Evolutionary conservation across 768 basidiomycete genomes (phyloP).

Genomic region (Cystoderma amianthinum): DNA sequence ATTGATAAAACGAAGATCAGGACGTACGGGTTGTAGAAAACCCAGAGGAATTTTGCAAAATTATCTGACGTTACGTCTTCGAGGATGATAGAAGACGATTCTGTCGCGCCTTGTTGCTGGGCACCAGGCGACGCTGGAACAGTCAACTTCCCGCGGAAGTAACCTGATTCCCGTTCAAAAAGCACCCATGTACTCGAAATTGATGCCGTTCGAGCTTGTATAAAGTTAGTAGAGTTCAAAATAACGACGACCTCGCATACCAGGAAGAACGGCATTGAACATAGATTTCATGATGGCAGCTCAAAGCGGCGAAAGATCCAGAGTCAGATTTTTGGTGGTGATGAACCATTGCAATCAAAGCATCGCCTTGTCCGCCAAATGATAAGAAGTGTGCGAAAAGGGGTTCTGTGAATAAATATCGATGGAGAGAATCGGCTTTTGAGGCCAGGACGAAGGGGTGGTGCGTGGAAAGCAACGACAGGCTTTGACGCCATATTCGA

Average conservation of each 20-base stretch:
- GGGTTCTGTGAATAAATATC: conserved; percentile 23
- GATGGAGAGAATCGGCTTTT: conserved; percentile 18
- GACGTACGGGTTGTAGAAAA: conserved; percentile 52
- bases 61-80: conserved; percentile 25
- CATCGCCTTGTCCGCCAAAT: conserved; percentile 12
- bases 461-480: conserved; percentile 20
- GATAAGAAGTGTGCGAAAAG: conserved; percentile 19
- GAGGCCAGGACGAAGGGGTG: conserved; percentile 12
- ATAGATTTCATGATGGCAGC: conserved; percentile 35
- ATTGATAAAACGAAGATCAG: no score
- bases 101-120: conserved; percentile 25
- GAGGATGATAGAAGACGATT: conserved; percentile 33
- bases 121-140: conserved; percentile 22
- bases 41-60: conserved; percentile 44
- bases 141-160: conserved; percentile 31
- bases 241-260: conserved; percentile 20
- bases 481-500: no score
- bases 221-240: background rate
- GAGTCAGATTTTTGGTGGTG: conserved; percentile 4
- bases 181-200: conserved; percentile 55
- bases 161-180: conserved; percentile 51
- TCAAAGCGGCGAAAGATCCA: conserved; percentile 10
- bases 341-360: conserved; percentile 10
- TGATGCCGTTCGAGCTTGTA: conserved; percentile 53
- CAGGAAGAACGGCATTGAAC: conserved; percentile 43